phyloP scores from a whole-genome alignment of 129 eudicot species.

The Lactuca sativa region DNA sequence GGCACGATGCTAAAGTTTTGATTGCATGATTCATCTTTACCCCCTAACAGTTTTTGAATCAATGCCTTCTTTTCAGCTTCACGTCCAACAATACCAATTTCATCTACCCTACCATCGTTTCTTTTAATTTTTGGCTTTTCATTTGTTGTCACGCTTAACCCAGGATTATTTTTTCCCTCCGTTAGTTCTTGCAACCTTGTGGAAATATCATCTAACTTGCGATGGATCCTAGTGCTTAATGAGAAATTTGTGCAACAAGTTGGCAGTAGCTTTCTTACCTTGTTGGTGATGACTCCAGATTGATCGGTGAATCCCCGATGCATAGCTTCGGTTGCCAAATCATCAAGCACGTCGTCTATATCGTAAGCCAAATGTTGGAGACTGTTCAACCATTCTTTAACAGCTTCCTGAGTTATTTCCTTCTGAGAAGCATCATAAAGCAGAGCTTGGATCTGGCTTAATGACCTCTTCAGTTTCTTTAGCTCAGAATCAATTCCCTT shows the following conservation, averaged over 20 bases:
- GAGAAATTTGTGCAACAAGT: not conserved
- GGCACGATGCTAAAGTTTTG: not conserved
- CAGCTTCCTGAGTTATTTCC: slow-evolving; percentile 3
- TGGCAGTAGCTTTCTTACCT: not conserved
- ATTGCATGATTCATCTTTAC: not conserved
- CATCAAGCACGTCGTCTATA: not conserved
- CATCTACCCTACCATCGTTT: not conserved
- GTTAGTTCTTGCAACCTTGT: not conserved
- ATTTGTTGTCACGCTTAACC: not conserved
- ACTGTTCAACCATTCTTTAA: slow-evolving; percentile 8
- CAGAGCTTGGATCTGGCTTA: not conserved
- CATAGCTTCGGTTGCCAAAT: not conserved
- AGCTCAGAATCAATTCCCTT: not conserved
- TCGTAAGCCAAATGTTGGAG: slow-evolving; percentile 2
- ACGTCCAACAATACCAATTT: not conserved
- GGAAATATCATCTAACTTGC: not conserved
- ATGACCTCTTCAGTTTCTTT: not conserved
- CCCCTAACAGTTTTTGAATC: not conserved
- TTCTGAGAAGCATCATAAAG: slow-evolving; percentile 10
- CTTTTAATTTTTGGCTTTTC: not conserved
- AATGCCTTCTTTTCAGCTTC: not conserved
- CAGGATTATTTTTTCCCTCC: not conserved
- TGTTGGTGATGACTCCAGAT: not conserved
- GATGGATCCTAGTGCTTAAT: not conserved
- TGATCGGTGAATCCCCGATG: not conserved